Evolutionary conservation across 768 basidiomycete species (phyloP), one percentile per base, ranked within the genome.

Genomic region (Lactarius sp.): DNA sequence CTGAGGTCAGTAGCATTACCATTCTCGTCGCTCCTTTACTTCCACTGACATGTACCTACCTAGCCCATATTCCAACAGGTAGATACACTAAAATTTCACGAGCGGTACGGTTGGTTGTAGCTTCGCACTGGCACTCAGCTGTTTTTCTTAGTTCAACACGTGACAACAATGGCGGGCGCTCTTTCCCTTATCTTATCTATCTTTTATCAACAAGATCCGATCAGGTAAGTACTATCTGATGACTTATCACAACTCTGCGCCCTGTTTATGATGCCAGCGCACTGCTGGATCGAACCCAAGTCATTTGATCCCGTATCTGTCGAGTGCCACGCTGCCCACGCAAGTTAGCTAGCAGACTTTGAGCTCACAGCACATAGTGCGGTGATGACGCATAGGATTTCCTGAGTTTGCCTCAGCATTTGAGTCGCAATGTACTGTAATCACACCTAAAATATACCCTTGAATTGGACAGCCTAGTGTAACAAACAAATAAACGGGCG

Each of bases 221-320:
- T 27, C 27, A 27, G 27, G n/a, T 3, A 46, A 39, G 18, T 10
- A 8, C 42, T 22, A 54, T n/a, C 52, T 47, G 60, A 50, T 50
- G 16, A 10, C 20, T 34, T 7, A 27, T 27, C 33, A 8, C 6
- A 47, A 22, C 37, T 10, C 20, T 16, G 1, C 22, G n/a, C n/a
- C 20, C 20, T 20, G 46, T 58, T 46, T 33, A 9, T 22, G 22
- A 33, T 59, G 62, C 62, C 62, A 64, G 62, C 62, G 2, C 46
- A 41, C 9, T 22, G 42, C 20, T 52, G 41, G 33, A 34, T 56
- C n/a, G 14, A 27, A 58, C 22, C 52, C 36, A 33, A 33, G 39
- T 52, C 31, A 44, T 27, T 46, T 22, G 20, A 51, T 16, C 10
- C 4, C 42, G 27, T 7, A 42, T 18, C 52, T 53, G 52, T 52